A percentile compares a stretch with the other conserved stretches of the same genome.
phyloP scores from a whole-genome alignment of 2,329 filamentous ascomycete species.

The Emergomyces pasteurianus region DNA sequence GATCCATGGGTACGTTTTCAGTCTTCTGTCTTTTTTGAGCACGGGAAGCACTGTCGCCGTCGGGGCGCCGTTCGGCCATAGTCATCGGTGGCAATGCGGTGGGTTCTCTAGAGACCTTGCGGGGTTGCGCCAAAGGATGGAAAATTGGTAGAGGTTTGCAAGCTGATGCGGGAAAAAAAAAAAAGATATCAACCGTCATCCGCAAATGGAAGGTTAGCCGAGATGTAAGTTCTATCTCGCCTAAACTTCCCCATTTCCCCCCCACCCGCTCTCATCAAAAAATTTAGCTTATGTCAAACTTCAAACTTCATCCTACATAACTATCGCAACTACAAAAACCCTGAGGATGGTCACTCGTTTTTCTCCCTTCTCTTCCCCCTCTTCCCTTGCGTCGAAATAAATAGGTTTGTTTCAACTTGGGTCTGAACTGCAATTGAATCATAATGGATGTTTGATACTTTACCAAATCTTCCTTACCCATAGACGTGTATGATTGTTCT shows the following conservation, averaged over 20 bases:
- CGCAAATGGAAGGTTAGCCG: constrained; percentile 20
- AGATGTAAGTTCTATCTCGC: constrained; percentile 12
- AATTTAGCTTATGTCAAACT: neutral
- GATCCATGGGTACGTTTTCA: constrained; percentile 36
- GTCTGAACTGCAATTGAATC: neutral
- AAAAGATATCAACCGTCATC: constrained; percentile 8
- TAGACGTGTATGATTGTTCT: no score
- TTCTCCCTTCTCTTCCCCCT: no score
- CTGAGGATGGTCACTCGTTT: neutral
- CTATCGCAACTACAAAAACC: no score
- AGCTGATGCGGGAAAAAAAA: constrained; percentile 13
- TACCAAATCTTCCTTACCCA: neutral
- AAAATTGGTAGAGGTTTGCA: neutral
- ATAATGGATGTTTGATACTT: neutral
- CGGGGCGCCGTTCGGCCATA: constrained; percentile 48
- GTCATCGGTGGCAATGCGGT: constrained; percentile 8
- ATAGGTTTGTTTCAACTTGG: neutral
- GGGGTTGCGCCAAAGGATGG: constrained; percentile 6
- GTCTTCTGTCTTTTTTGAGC: constrained; percentile 44
- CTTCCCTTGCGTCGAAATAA: neutral
- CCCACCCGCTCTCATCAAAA: neutral
- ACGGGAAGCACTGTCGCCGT: constrained; percentile 37
- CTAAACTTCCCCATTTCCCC: constrained; percentile 13
- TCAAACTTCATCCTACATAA: neutral
- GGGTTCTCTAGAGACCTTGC: constrained; percentile 7